Base-by-base conservation (phyloP, 495 filamentous ascomycete species). In the Podospora didyma region DNA sequence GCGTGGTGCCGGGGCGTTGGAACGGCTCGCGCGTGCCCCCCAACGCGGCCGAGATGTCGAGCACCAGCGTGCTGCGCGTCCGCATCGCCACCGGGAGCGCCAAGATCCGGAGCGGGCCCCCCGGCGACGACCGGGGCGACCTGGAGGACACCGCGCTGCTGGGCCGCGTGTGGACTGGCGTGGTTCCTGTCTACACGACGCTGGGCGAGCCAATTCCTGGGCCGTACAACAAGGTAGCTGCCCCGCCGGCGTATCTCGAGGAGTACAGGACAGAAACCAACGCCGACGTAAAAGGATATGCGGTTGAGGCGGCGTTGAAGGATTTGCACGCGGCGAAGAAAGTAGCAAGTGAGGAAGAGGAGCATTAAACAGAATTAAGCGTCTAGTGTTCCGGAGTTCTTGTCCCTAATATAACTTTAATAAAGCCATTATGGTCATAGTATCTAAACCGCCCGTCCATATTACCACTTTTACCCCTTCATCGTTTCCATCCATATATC, bases 51-150 rank as follows among this genome's bases (percentile, higher is more conserved):
- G 92, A 97, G 77, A 81, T 96, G 81, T 82, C 80, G 45, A 85
- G 82, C 46, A 96, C 92, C 0, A 79, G 80, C 42, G 84, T 97
- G 22, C 64, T 97, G 49, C 85, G 79, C 58, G 83, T 96, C 4
- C 77, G 69, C 22, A 75, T 96, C 57, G 74, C 78, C 21, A 82
- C 82, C 59, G 92, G 88, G 2, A 90, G 86, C 66, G 90, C 86
- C 12, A 96, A 97, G 82, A 74, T 92, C 34, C 75, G 90, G 3
- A 75, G 74, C 16, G 92, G 90, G 0, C 74, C 72, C 41, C 86
- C 90, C 0, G 75, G 77, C 5, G 92, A 96, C 63, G 88, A 90
- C 48, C 79, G 71, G 53, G 85, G 79, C 48, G 93, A 96, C 67
- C 64, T 75, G 49, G 78, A 80, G 31, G 77, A 87, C 48, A 76